Evolutionary conservation across 1,284 basidiomycete species (phyloP).

Genomic region (Ustilago trichophora): DNA sequence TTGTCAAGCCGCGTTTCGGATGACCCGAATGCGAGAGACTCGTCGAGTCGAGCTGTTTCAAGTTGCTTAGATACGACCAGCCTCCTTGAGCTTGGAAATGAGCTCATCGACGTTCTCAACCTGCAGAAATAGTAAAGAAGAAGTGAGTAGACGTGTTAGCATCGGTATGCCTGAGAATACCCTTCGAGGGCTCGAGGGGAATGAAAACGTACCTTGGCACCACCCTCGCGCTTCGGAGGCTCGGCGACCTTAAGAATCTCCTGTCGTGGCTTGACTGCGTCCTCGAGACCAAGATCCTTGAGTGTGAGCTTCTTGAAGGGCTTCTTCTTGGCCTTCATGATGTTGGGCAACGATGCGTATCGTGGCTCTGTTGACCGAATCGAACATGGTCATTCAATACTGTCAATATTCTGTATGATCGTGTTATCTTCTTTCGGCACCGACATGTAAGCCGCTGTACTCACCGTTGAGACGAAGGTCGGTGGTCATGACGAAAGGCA

Average conservation of each 20-base stretch:
- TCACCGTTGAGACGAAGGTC: constrained; percentile 75
- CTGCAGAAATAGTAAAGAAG: constrained; percentile 66
- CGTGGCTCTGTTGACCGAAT: constrained; percentile 64
- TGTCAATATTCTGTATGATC: no score
- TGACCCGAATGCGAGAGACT: no score
- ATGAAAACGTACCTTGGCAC: constrained; percentile 77
- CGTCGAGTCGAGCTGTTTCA: no score
- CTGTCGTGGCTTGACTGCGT: constrained; percentile 77
- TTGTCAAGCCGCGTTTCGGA: no score
- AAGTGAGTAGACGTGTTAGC: neutral
- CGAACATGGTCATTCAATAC: no score
- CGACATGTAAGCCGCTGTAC: no score
- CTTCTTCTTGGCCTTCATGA: constrained; percentile 90
- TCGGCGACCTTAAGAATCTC: constrained; percentile 91
- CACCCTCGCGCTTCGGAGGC: constrained; percentile 89
- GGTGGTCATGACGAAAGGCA: constrained; percentile 91
- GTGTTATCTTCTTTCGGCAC: no score
- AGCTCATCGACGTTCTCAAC: constrained; percentile 88
- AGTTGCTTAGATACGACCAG: constrained; percentile 73
- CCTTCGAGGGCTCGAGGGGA: no score
- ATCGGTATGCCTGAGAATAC: no score
- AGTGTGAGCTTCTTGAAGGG: constrained; percentile 85
- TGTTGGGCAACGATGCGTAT: constrained; percentile 67
- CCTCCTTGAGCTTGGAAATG: constrained; percentile 87
- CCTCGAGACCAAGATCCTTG: constrained; percentile 80